Conservation (phyloP, 2,329 filamentous ascomycete species). For the Aspergillus thermomutatus region DNA sequence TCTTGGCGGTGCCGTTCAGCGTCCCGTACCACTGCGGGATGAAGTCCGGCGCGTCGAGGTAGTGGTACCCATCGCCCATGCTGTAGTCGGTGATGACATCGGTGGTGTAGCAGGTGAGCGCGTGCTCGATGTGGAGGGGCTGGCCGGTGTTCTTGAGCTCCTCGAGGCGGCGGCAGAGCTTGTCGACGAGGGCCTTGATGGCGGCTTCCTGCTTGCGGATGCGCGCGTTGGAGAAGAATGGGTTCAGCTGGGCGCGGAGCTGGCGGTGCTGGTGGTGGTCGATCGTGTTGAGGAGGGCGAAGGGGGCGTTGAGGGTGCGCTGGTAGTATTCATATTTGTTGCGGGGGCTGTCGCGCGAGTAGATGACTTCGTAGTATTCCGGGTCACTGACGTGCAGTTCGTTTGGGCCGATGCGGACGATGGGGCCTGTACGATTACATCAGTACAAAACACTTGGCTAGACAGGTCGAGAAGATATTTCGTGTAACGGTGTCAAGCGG, state of each 20-base stretch:
- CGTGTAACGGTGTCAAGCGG: neutral
- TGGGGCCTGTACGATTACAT: conserved; percentile 21
- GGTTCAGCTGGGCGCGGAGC: conserved; percentile 31
- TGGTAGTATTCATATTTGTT: conserved; percentile 29
- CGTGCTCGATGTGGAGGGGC: conserved; percentile 23
- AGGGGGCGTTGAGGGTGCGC: conserved; percentile 25
- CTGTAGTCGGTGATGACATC: conserved; percentile 47
- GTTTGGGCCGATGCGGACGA: conserved; percentile 31
- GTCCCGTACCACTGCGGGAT: conserved; percentile 29
- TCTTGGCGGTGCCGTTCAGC: conserved; percentile 21
- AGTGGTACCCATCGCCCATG: conserved; percentile 29
- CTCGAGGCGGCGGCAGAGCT: conserved; percentile 21
- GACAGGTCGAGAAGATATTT: too few species aligned
- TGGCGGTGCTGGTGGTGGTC: conserved; percentile 32
- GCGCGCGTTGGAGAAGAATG: conserved; percentile 32
- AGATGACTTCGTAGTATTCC: conserved; percentile 27
- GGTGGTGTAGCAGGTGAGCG: conserved; percentile 42
- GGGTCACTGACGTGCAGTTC: conserved; percentile 33
- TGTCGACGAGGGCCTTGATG: conserved; percentile 21
- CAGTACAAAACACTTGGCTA: neutral
- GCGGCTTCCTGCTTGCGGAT: conserved; percentile 24
- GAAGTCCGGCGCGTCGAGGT: conserved; percentile 31
- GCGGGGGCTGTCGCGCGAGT: conserved; percentile 27
- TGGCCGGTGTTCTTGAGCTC: conserved; percentile 13
- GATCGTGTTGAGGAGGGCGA: conserved; percentile 30